Evolutionary conservation across 768 basidiomycete genomes (phyloP).

Genomic region (Lentinula raphanica): DNA sequence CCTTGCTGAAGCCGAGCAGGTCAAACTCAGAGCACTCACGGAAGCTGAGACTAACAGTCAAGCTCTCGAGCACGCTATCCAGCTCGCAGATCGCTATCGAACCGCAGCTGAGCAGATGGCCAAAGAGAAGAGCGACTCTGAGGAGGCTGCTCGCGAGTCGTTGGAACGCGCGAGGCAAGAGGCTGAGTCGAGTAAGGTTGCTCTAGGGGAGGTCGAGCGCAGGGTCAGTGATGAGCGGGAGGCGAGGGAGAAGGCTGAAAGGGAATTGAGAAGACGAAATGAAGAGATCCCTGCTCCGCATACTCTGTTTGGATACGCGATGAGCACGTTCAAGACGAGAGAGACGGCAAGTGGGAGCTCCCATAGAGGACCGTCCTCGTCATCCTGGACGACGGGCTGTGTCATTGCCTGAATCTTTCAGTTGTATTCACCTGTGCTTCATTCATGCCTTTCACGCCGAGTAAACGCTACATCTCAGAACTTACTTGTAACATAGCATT

Average conservation of each 20-base stretch:
- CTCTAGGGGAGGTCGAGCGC: background rate
- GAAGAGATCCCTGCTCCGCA: constrained; percentile 1
- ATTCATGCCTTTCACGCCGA: background rate
- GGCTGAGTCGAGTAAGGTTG: background rate
- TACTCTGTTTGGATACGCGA: constrained; percentile 1
- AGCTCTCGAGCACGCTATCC: background rate
- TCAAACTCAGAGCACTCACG: background rate
- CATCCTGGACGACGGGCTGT: background rate
- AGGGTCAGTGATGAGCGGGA: background rate
- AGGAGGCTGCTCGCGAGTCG: background rate
- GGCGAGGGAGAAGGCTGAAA: background rate
- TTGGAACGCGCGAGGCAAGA: background rate
- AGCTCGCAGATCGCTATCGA: background rate
- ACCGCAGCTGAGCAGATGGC: background rate
- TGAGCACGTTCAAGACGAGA: constrained; percentile 1
- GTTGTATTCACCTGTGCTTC: background rate
- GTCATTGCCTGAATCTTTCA: background rate
- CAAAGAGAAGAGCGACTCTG: background rate
- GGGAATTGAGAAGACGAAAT: background rate
- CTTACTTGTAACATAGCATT: background rate
- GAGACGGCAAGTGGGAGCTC: background rate
- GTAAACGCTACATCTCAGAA: background rate
- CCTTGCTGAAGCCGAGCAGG: background rate
- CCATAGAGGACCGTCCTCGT: background rate
- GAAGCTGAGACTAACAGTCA: background rate